Percentiles rank a stretch among this genome's conserved stretches.
Conservation (phyloP, 2,329 filamentous ascomycete genomes). For the Aspergillus sergii region DNA sequence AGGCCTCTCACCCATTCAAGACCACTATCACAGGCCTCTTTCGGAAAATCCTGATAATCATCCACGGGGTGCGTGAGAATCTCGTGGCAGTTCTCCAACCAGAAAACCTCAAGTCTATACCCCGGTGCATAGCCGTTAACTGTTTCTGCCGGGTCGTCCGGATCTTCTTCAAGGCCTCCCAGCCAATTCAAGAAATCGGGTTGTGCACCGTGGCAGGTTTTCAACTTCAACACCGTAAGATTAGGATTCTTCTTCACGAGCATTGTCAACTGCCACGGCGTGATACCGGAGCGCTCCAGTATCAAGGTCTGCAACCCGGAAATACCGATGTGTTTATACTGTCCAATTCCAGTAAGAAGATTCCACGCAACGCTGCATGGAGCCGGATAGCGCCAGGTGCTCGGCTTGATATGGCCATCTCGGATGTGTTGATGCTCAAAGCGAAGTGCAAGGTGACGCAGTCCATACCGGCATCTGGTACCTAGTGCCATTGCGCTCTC, state of each 20-base stretch:
- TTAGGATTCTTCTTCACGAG: conserved; percentile 34
- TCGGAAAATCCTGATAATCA: conserved; percentile 9
- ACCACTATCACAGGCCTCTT: conserved; percentile 21
- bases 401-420: conserved; percentile 30
- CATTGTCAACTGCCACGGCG: conserved; percentile 35
- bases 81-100: conserved; percentile 32
- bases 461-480: conserved; percentile 21
- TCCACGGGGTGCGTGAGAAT: conserved; percentile 18
- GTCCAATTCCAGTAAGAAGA: conserved; percentile 32
- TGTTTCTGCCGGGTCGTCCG: conserved; percentile 9
- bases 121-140: conserved; percentile 21
- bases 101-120: conserved; percentile 25
- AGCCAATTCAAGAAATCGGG: conserved; percentile 40
- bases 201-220: conserved; percentile 36
- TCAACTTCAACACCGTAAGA: conserved; percentile 32
- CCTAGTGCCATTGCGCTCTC: conserved; percentile 31
- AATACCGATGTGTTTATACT: conserved; percentile 23
- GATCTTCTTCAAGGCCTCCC: conserved; percentile 24
- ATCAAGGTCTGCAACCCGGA: conserved; percentile 31
- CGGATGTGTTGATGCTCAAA: conserved; percentile 40
- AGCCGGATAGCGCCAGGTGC: conserved; percentile 32
- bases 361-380: conserved; percentile 35
- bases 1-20: conserved; percentile 32
- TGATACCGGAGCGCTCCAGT: conserved; percentile 38
- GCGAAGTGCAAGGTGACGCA: conserved; percentile 37